Base-by-base conservation (phyloP, 495 filamentous ascomycete species). In the Hapsidospora chrysogenum region DNA sequence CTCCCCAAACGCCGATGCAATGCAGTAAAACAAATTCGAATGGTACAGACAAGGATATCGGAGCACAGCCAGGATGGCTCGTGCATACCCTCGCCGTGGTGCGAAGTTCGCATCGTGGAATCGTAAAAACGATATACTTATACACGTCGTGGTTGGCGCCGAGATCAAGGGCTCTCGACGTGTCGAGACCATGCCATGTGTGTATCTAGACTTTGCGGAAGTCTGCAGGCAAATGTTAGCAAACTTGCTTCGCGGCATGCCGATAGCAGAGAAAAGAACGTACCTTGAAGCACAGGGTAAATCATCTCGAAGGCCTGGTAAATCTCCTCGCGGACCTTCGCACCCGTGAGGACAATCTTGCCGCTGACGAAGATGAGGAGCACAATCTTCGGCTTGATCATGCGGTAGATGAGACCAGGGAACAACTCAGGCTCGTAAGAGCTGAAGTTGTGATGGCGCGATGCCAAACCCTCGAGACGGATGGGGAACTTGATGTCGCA, bases 301-400 rank as follows among this genome's bases (percentile, higher is more conserved):
- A 97, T 96, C 74, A 93, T 76, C 65, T 96, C 89, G 50, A 96
- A 96, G 15, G 87, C 87, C 54, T 89, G 84, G 51, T 96, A 97
- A 48, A 97, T 96, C 64, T 97, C 89, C 63, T 97, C 89, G 41
- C 89, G 80, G 38, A 97, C 87, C 57, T 97, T 96, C 35, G 89
- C 89, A 44, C 89, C 89, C 38, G 92, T 97, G 56, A 97, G 64
- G 50, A 96, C 92, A 41, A 96, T 97, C 72, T 96, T 96, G 45
- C 89, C 89, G 49, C 80, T 87, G 54, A 97, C 89, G 67, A 97
- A 97, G 54, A 97, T 96, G 60, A 97, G 60, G 13, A 97, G 80
- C 16, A 97, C 89, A 42, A 97, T 96, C 77, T 96, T 96, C 17
- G 89, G 89, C 70, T 95, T 94, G 72, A 96, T 95, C 89, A 97